Base-by-base conservation (phyloP, 1,284 basidiomycete species). In the Leccinum huronense region DNA sequence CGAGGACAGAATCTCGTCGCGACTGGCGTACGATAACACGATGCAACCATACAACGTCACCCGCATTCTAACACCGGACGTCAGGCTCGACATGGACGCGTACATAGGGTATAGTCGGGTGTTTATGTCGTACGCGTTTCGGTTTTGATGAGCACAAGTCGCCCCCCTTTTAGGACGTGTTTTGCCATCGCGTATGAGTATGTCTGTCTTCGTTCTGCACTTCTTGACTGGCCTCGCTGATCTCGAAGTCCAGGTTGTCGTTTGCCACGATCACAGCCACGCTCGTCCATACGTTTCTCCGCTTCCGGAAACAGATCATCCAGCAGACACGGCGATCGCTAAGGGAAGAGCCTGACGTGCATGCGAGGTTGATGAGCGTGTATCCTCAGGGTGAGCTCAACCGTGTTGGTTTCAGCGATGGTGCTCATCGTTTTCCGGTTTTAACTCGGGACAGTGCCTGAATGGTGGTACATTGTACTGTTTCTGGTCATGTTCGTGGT, bases 291-390 rank as follows among this genome's bases (percentile, higher is more conserved):
- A 84, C 90, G 0, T 72, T 81, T 3, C 78, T 95, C 6, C 87
- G 86, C 71, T 89, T 90, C 78, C 86, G 90, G 19, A 84, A 85
- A 65, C 81, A 86, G 61, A 86, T 94, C 57, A 84, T 81, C 79
- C 72, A 65, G 6, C 82, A 83, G 62, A 80, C 81, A 4, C 73
- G 86, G 19, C 79, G 83, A 33, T 81, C 84, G 38, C 73, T 86
- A 65, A 70, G 79, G 10, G 88, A 90, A 67, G 84, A 89, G 67
- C 85, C 89, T n/a, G 91, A 94, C 71, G 83, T 94, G 30, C 91
- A 94, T 70, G 84, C 84, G 2, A 78, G 83, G 16, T 78, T 94
- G 45, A 94, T 94, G 92, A 76, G 83, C 10, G 76, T 78, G 59
- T 94, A 94, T 72, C 80, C 77, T 0, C 84, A 89, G 68, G 89